Conservation (phyloP, 1,284 basidiomycete species). For the Microbotryum violaceum region DNA sequence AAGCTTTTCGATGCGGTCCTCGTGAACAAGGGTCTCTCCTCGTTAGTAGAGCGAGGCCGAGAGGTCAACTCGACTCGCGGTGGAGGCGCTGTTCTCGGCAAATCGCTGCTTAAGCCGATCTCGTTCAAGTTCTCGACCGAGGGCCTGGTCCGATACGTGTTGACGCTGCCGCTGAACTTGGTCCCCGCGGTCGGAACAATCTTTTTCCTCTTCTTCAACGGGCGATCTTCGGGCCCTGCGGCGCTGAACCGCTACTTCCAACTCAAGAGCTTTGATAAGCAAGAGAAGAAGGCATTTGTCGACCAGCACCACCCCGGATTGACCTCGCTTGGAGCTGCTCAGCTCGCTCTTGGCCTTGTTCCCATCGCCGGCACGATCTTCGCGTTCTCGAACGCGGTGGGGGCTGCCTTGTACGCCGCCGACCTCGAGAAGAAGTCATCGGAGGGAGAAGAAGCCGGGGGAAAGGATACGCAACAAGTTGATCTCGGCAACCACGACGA, state of each 20-base stretch:
- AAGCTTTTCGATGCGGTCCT: conserved; percentile 45
- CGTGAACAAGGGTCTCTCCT: conserved; percentile 39
- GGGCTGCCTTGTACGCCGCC: conserved; percentile 64
- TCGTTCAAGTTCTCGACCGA: conserved; percentile 29
- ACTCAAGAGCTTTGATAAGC: conserved; percentile 50
- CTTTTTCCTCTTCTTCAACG: conserved; percentile 47
- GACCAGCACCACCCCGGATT: conserved; percentile 36
- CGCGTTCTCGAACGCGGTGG: conserved; percentile 54
- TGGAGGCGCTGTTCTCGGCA: conserved; percentile 42
- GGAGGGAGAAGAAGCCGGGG: neutral
- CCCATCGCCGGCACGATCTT: conserved; percentile 53
- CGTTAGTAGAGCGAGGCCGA: conserved; percentile 43
- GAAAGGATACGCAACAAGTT: too few relatives aligned
- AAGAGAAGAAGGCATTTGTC: conserved; percentile 42
- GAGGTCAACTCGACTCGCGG: conserved; percentile 36
- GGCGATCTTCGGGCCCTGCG: conserved; percentile 33
- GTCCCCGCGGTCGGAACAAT: conserved; percentile 61
- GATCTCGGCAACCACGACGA: too few relatives aligned
- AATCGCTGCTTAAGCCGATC: conserved; percentile 42
- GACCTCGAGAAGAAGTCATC: conserved; percentile 48
- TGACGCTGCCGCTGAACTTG: conserved; percentile 57
- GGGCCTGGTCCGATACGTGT: conserved; percentile 46
- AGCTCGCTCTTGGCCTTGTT: conserved; percentile 55
- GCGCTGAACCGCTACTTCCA: conserved; percentile 63
- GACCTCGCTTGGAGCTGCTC: conserved; percentile 47